A percentile compares a stretch with the other conserved stretches of the same genome.
Conservation (phyloP, 306 rosid genomes). For the Boehmeria nivea region DNA sequence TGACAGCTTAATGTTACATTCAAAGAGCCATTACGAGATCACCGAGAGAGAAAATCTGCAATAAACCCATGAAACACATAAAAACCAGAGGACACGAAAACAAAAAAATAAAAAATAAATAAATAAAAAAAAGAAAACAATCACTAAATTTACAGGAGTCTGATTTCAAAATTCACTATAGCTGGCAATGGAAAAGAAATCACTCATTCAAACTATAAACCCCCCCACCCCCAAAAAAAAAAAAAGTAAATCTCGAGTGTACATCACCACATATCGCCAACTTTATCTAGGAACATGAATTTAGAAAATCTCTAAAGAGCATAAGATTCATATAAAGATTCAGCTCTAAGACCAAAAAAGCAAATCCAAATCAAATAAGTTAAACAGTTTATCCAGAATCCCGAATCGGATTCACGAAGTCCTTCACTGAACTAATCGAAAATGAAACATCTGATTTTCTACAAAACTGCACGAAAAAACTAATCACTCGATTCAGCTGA, state of each 20-base stretch:
- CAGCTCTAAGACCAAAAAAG: neutral
- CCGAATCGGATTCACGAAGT: no score
- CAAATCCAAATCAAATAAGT: neutral
- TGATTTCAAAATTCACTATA: neutral
- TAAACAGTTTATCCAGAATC: no score
- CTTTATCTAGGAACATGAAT: no score
- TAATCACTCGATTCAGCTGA: neutral
- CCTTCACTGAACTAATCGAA: no score
- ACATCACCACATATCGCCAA: neutral
- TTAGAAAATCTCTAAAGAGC: neutral
- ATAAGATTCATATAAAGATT: neutral
- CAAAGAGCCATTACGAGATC: slow-evolving; percentile 29
- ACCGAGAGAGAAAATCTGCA: slow-evolving; percentile 38
- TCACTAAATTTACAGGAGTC: neutral
- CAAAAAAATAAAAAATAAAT: neutral
- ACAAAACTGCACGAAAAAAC: no score
- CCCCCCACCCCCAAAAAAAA: no score
- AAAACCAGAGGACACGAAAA: neutral
- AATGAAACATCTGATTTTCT: neutral
- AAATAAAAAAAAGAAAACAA: no score
- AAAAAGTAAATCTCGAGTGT: neutral
- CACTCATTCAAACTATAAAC: neutral
- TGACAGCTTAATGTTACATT: slow-evolving; percentile 18
- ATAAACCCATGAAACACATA: neutral
- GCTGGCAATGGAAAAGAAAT: neutral